Base-by-base conservation (phyloP, 2,329 filamentous ascomycete genomes). In the Neophaeococcomyces aloes region DNA sequence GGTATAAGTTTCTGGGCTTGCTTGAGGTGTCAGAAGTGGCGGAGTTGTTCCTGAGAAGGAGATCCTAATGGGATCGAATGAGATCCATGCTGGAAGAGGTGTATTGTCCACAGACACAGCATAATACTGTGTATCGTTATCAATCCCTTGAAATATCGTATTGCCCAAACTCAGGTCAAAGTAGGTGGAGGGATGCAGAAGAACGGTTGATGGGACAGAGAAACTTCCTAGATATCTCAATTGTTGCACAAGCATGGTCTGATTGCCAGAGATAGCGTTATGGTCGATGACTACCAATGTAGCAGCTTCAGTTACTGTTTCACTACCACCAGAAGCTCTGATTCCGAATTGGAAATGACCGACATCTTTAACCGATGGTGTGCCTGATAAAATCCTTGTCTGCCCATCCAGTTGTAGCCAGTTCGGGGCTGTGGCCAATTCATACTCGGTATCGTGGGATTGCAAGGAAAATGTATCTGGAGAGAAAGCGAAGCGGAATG, bases 81-180 rank as follows among this genome's bases (percentile, higher is more conserved):
- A 66, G 34, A 94, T 67, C 87, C 87, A 94, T 1, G 86, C 80
- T 15, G 87, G 87, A 29, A 94, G 66, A 29, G 87, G 86, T n/a
- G 83, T 84, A 56, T 84, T 83, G 56, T 89, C 75, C 4, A 70
- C 71, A 3, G 84, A 82, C 2, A 82, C 78, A 7, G 85, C 84
- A 58, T 91, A 89, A 61, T 87, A 94, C 46, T 66, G 65, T 18
- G 78, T 76, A 39, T 79, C 70, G 13, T 63, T 62, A 3, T 69
- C 65, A 0, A 65, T 63, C 32, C 72, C 64, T n/a, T 67, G 66
- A 59, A 94, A 94, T 0, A 81, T 85, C 14, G 75, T 63, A 13
- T 70, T 62, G 7, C 83, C 81, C 56, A 94, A 83, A 23, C 75
- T 69, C 57, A 88, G 86, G 7, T 69, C 74, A 61, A 86, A 91